phyloP scores from a whole-genome alignment of 2,329 filamentous ascomycete genomes.

The Aspergillus sp. region DNA sequence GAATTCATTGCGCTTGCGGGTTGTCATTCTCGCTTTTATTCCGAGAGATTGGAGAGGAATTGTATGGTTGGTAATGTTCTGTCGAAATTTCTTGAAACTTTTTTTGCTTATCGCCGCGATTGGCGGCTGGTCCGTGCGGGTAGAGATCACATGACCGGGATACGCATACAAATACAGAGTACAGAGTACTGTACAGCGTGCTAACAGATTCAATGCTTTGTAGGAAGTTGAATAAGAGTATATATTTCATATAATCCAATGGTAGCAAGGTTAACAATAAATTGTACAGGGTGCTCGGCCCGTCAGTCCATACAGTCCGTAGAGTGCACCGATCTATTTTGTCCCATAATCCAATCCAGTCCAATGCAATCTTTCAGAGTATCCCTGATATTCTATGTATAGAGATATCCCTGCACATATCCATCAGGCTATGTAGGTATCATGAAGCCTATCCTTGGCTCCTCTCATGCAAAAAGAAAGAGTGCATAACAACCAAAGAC shows the following conservation, averaged over 20 bases:
- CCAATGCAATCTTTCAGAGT: background rate
- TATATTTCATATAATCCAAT: background rate
- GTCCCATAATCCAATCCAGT: background rate
- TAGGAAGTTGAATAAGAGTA: background rate
- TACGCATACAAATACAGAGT: background rate
- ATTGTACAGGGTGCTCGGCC: no score
- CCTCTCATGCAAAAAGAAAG: constrained; percentile 11
- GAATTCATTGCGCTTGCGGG: constrained; percentile 34
- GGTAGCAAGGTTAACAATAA: no score
- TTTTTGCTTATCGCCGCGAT: constrained; percentile 3
- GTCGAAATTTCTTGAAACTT: background rate
- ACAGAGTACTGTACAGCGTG: no score
- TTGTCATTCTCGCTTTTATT: constrained; percentile 18
- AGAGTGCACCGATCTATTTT: no score
- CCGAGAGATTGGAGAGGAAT: background rate
- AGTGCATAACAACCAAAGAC: constrained; percentile 13
- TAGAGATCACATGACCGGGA: background rate
- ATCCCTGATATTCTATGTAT: background rate
- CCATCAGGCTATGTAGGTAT: constrained; percentile 10
- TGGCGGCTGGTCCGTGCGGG: constrained; percentile 10
- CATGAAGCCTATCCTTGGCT: constrained; percentile 1
- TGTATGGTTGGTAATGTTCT: background rate
- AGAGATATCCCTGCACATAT: background rate
- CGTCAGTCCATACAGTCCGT: no score
- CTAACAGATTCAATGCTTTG: no score